Conservation (phyloP, 2,329 filamentous ascomycete genomes). For the Pezicula rhizophila region DNA sequence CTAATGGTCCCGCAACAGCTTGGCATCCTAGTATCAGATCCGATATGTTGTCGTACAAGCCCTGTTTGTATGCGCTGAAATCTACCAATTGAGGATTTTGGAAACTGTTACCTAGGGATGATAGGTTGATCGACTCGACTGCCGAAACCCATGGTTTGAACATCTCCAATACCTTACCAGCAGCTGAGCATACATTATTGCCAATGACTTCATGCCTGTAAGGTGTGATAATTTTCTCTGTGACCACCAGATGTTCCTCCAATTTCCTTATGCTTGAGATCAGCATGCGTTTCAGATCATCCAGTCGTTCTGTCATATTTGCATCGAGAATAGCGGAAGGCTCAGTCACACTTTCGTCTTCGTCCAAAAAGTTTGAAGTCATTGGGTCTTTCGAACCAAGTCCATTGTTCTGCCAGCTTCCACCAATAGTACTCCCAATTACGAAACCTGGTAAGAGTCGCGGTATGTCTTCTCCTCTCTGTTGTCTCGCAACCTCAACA, state of each 20-base stretch:
- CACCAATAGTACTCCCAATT: slow-evolving; percentile 74
- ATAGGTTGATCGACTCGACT: slow-evolving; percentile 87
- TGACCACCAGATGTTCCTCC: slow-evolving; percentile 72
- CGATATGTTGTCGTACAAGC: slow-evolving; percentile 85
- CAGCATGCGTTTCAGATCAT: slow-evolving; percentile 79
- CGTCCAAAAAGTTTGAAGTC: slow-evolving; percentile 79
- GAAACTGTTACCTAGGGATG: slow-evolving; percentile 68
- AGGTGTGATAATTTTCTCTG: slow-evolving; percentile 76
- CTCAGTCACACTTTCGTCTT: slow-evolving; percentile 67
- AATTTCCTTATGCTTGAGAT: slow-evolving; percentile 81
- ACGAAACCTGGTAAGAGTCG: slow-evolving; percentile 93
- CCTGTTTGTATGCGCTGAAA: slow-evolving; percentile 87
- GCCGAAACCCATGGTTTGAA: slow-evolving; percentile 87
- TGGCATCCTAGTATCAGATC: slow-evolving; percentile 86
- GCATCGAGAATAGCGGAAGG: slow-evolving; percentile 70
- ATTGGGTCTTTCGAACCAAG: slow-evolving; percentile 61
- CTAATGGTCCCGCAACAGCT: slow-evolving; percentile 81
- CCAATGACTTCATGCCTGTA: slow-evolving; percentile 74
- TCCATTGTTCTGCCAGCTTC: slow-evolving; percentile 78
- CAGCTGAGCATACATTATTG: slow-evolving; percentile 74
- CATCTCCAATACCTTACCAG: slow-evolving; percentile 74
- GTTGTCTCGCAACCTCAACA: slow-evolving; percentile 89
- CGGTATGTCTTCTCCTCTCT: slow-evolving; percentile 87
- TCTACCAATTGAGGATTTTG: slow-evolving; percentile 82
- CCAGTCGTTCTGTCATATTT: slow-evolving; percentile 72